Evolutionary conservation across 116 monocot genomes (phyloP).

Genomic region (Cymodocea nodosa): DNA sequence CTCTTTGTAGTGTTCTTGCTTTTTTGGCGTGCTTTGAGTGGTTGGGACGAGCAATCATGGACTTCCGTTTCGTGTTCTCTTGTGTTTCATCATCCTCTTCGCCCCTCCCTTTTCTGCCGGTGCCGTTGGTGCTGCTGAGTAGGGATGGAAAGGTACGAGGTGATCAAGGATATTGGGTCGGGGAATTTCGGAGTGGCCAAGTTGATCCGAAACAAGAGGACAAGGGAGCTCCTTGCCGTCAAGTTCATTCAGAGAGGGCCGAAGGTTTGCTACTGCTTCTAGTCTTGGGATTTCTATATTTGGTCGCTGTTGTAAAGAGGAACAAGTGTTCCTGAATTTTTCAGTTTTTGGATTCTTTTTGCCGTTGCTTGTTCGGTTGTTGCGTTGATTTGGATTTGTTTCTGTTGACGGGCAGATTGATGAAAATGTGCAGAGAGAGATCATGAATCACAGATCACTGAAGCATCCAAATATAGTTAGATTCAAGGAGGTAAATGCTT

Average conservation of each 20-base stretch:
- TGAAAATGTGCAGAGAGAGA: slow-evolving; percentile 77
- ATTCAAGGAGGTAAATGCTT: slow-evolving; percentile 56
- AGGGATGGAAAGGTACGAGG: slow-evolving; percentile 42
- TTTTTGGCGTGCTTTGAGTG: too few relatives aligned
- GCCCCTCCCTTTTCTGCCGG: too few relatives aligned
- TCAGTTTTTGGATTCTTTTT: background rate
- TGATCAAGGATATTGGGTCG: slow-evolving; percentile 62
- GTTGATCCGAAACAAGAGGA: slow-evolving; percentile 45
- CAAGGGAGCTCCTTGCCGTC: slow-evolving; percentile 60
- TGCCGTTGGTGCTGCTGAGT: background rate
- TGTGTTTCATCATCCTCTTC: too few relatives aligned
- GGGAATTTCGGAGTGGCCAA: slow-evolving; percentile 90
- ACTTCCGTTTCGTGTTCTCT: too few relatives aligned
- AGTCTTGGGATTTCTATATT: too few relatives aligned
- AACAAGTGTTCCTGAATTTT: too few relatives aligned
- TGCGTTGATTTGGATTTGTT: background rate
- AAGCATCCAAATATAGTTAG: slow-evolving; percentile 74
- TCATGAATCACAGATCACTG: slow-evolving; percentile 69
- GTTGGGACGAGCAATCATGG: too few relatives aligned
- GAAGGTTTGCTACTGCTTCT: slow-evolving; percentile 12
- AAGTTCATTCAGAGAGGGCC: slow-evolving; percentile 67
- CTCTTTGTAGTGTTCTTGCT: too few relatives aligned
- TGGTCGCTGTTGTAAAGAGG: too few relatives aligned
- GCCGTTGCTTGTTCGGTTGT: background rate
- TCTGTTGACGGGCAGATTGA: slow-evolving; percentile 46